phyloP scores from a whole-genome alignment of 768 basidiomycete genomes.

The Russula vinacea region DNA sequence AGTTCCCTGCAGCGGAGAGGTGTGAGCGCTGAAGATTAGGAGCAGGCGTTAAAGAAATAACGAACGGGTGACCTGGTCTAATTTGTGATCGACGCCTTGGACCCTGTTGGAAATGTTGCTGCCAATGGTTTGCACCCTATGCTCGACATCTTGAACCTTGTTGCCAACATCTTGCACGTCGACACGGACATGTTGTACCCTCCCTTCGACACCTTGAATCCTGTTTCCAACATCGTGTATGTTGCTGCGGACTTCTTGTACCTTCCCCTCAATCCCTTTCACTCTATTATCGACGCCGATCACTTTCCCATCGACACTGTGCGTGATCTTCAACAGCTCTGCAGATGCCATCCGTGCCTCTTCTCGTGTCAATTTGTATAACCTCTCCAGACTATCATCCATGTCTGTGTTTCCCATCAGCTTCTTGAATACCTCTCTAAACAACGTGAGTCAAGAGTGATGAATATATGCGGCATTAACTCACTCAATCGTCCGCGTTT shows the following conservation, averaged over 20 bases:
- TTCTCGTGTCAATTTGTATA: constrained; percentile 6
- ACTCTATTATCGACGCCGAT: background rate
- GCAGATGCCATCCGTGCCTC: background rate
- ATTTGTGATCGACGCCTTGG: background rate
- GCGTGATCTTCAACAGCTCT: background rate
- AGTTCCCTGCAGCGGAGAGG: background rate
- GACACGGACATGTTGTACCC: background rate
- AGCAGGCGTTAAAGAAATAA: too few species aligned
- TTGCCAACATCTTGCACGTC: background rate
- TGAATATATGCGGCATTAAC: background rate
- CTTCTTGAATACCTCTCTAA: constrained; percentile 5
- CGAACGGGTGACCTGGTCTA: background rate
- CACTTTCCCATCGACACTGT: background rate
- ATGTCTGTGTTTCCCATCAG: background rate
- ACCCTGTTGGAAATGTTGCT: too few species aligned
- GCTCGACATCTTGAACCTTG: background rate
- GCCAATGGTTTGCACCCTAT: too few species aligned
- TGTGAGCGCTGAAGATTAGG: background rate
- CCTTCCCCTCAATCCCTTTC: background rate
- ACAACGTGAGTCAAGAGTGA: background rate
- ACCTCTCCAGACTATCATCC: background rate
- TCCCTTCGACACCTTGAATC: background rate
- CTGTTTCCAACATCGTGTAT: background rate
- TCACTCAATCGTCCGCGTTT: background rate
- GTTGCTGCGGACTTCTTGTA: background rate